Percentiles rank a stretch among this genome's conserved stretches.
These are phyloP conservation scores for Staphylotrichum longicolle DNA, from an alignment of 495 filamentous ascomycete species.

Conservation along the genomic window DNA sequence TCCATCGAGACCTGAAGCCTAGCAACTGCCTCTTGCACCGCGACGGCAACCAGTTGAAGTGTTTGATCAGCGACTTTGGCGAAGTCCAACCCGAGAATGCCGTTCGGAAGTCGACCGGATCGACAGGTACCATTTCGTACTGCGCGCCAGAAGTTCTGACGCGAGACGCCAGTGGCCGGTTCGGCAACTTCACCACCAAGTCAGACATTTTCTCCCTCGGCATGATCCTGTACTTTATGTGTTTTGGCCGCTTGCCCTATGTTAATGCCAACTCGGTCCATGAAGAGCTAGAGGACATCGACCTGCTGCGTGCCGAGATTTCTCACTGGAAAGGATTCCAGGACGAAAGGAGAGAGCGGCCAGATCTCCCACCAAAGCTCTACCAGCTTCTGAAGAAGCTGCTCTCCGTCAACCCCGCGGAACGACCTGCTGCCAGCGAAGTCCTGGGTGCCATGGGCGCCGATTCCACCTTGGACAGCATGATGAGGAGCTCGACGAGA, in stretches of 20 bases:
- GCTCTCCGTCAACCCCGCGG: slow-evolving; percentile 70
- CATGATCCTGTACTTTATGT: slow-evolving; percentile 98
- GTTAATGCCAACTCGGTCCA: slow-evolving; percentile 74
- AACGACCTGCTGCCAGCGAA: slow-evolving; percentile 81
- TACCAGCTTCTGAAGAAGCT: slow-evolving; percentile 81
- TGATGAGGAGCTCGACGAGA: slow-evolving; percentile 31
- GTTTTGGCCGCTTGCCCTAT: slow-evolving; percentile 89
- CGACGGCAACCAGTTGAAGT: slow-evolving; percentile 64
- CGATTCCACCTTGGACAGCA: slow-evolving; percentile 48
- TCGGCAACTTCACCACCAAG: slow-evolving; percentile 91
- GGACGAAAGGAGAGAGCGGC: slow-evolving; percentile 65
- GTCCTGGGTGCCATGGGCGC: slow-evolving; percentile 78
- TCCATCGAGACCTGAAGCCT: slow-evolving; percentile 94
- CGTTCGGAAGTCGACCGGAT: slow-evolving; percentile 80
- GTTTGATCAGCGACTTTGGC: slow-evolving; percentile 95
- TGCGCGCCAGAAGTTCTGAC: slow-evolving; percentile 92
- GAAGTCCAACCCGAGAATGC: slow-evolving; percentile 84
- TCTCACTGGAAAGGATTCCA: slow-evolving; percentile 82
- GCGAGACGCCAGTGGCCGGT: slow-evolving; percentile 64
- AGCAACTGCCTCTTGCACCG: slow-evolving; percentile 90
- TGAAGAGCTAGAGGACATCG: slow-evolving; percentile 93
- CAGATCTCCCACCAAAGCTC: slow-evolving; percentile 81
- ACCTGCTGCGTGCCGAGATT: slow-evolving; percentile 82
- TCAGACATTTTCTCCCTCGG: slow-evolving; percentile 95
- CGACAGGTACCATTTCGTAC: slow-evolving; percentile 95